Evolutionary conservation across 768 basidiomycete genomes (phyloP).

Genomic region (Kwoniella europaea): DNA sequence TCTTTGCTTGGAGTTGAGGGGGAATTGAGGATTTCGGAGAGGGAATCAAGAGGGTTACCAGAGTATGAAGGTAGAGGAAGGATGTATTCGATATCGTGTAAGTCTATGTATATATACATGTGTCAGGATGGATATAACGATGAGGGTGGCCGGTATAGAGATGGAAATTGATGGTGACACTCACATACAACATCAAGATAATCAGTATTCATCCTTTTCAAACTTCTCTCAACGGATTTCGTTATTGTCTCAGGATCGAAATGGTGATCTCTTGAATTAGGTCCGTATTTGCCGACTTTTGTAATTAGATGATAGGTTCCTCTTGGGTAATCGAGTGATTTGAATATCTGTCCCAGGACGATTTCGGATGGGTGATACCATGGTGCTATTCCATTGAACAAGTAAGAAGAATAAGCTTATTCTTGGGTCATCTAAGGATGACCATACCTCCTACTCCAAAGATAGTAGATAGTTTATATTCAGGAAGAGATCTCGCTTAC

Average conservation of each 20-base stretch:
- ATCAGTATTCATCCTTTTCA: conserved; percentile 50
- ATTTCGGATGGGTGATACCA: conserved; percentile 59
- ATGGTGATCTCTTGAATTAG: conserved; percentile 44
- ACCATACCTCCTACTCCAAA: background rate
- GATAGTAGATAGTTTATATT: conserved; percentile 2
- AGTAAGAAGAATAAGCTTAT: background rate
- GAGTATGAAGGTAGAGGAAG: conserved; percentile 29
- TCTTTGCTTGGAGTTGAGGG: conserved; percentile 15
- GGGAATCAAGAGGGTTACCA: conserved; percentile 37
- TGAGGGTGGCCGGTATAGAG: background rate
- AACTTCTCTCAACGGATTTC: conserved; percentile 48
- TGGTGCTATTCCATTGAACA: conserved; percentile 36
- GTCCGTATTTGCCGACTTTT: conserved; percentile 57
- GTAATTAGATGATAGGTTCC: conserved; percentile 56
- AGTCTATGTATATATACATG: conserved; percentile 36
- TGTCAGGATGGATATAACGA: background rate
- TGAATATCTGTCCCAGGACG: conserved; percentile 51
- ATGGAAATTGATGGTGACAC: conserved; percentile 16
- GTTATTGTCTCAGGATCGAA: conserved; percentile 46
- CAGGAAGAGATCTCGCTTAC: conserved; percentile 18
- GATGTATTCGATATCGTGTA: conserved; percentile 58
- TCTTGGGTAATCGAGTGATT: conserved; percentile 46
- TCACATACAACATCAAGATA: conserved; percentile 59
- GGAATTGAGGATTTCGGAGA: conserved; percentile 26
- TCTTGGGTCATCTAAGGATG: no score